phyloP scores from a whole-genome alignment of 768 basidiomycete species.

The Tylopilus vinaceipallidus region DNA sequence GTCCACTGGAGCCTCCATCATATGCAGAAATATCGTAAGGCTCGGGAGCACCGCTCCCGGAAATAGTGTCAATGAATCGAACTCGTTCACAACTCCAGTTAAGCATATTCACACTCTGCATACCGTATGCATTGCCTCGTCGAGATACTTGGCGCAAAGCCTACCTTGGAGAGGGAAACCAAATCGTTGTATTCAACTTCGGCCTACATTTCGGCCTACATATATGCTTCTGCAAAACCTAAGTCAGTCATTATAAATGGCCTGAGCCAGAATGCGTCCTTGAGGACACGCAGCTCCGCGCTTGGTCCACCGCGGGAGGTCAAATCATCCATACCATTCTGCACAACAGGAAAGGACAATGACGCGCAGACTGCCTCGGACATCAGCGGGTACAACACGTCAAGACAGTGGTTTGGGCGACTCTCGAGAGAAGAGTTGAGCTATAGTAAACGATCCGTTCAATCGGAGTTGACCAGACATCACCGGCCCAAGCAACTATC shows the following conservation, averaged over 20 bases:
- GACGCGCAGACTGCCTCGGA: background rate
- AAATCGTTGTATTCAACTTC: background rate
- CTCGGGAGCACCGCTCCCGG: background rate
- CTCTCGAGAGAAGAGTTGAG: background rate
- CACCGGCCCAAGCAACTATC: background rate
- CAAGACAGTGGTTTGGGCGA: background rate
- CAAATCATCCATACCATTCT: background rate
- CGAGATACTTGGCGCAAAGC: background rate
- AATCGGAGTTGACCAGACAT: slow-evolving; percentile 37
- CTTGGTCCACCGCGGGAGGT: background rate
- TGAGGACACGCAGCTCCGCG: background rate
- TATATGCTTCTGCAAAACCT: slow-evolving; percentile 1
- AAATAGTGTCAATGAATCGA: background rate
- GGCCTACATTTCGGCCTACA: background rate
- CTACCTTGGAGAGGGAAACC: slow-evolving; percentile 1
- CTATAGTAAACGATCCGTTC: slow-evolving; percentile 30
- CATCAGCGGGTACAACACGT: background rate
- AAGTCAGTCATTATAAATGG: background rate
- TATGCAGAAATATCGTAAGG: background rate
- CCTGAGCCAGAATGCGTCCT: background rate
- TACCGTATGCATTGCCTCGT: too few species aligned
- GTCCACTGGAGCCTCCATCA: background rate
- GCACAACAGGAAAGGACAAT: background rate
- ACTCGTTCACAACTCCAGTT: background rate
- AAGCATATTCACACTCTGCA: background rate